Conservation (phyloP, 2,329 filamentous ascomycete genomes). For the Microdochium bolleyi region DNA sequence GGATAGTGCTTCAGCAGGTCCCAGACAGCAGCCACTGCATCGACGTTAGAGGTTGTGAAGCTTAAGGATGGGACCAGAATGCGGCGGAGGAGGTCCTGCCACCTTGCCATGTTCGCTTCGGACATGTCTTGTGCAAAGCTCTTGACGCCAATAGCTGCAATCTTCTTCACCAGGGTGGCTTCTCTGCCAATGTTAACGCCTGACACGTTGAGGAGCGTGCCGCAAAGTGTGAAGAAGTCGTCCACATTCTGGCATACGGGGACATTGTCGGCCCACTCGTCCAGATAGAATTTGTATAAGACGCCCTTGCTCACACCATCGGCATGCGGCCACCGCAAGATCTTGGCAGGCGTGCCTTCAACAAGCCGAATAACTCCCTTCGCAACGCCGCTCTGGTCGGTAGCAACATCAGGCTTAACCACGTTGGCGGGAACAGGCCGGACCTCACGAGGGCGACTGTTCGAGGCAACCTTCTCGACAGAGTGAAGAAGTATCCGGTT, state of each 20-base stretch:
- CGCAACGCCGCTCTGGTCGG: slow-evolving; percentile 58
- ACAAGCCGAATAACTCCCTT: slow-evolving; percentile 61
- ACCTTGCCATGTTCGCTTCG: slow-evolving; percentile 62
- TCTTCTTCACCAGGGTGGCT: slow-evolving; percentile 65
- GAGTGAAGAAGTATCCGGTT: slow-evolving; percentile 81
- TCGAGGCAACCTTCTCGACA: slow-evolving; percentile 62
- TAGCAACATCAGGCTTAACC: slow-evolving; percentile 30
- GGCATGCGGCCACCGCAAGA: slow-evolving; percentile 75
- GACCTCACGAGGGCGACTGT: slow-evolving; percentile 22
- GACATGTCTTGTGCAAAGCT: slow-evolving; percentile 66
- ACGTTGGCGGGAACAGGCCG: slow-evolving; percentile 22
- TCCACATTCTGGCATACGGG: slow-evolving; percentile 86
- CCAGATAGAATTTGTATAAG: slow-evolving; percentile 94
- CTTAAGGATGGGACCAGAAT: slow-evolving; percentile 84
- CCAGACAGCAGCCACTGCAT: slow-evolving; percentile 80
- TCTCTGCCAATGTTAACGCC: slow-evolving; percentile 89
- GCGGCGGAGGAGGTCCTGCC: slow-evolving; percentile 77
- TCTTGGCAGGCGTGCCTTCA: slow-evolving; percentile 54
- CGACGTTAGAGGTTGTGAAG: slow-evolving; percentile 75
- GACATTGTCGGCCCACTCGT: slow-evolving; percentile 91
- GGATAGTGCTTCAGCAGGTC: slow-evolving; percentile 74
- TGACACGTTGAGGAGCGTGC: slow-evolving; percentile 74
- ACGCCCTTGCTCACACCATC: slow-evolving; percentile 72
- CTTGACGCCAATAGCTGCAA: slow-evolving; percentile 76
- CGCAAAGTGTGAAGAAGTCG: slow-evolving; percentile 81